Conservation (phyloP, 2,329 filamentous ascomycete species). For the Alternaria consortialis region DNA sequence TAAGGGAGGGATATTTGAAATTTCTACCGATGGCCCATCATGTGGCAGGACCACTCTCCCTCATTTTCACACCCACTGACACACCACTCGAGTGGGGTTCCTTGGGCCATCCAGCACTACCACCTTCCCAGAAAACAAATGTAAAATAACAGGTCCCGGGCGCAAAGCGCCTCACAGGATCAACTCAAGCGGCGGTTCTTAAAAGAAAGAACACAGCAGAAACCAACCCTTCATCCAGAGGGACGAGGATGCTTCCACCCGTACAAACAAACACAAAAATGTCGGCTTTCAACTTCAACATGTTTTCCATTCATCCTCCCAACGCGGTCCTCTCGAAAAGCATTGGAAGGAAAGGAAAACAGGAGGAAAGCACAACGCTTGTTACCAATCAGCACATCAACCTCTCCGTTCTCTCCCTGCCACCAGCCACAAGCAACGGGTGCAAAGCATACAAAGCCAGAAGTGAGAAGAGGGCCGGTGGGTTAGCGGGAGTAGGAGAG, state of each 20-base stretch:
- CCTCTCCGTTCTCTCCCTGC: constrained; percentile 38
- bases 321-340: constrained; percentile 29
- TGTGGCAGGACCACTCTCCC: constrained; percentile 26
- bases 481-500: constrained; percentile 35
- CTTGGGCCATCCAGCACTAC: constrained; percentile 23
- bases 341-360: constrained; percentile 20
- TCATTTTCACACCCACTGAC: constrained; percentile 27
- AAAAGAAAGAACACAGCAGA: constrained; percentile 38
- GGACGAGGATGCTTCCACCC: constrained; percentile 51
- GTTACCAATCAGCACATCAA: constrained; percentile 53
- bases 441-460: constrained; percentile 44
- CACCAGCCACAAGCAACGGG: constrained; percentile 43
- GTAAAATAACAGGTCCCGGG: constrained; percentile 33
- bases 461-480: constrained; percentile 40
- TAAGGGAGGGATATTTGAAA: constrained; percentile 30
- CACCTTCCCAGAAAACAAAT: constrained; percentile 20
- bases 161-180: constrained; percentile 45
- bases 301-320: constrained; percentile 10
- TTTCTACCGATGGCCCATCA: constrained; percentile 36
- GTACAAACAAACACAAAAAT: constrained; percentile 48
- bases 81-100: constrained; percentile 20
- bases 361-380: constrained; percentile 53
- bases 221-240: constrained; percentile 52
- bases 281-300: constrained; percentile 48
- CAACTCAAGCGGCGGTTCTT: constrained; percentile 41